phyloP scores from a whole-genome alignment of 306 rosid genomes.

The Erythrophleum fordii region DNA sequence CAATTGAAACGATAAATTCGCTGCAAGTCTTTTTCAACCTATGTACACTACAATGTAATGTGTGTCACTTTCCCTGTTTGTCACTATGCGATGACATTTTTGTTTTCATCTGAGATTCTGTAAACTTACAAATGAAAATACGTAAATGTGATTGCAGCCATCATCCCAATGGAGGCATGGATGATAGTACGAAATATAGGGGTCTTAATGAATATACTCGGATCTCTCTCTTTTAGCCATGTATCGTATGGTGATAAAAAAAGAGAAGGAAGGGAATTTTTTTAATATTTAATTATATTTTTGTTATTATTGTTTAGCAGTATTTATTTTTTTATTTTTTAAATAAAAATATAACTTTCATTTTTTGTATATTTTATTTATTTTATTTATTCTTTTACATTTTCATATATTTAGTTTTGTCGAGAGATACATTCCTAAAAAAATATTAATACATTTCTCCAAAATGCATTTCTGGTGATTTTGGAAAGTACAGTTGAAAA shows the following conservation, averaged over 20 bases:
- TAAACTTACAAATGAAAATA: not conserved
- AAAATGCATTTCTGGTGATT: conserved; percentile 23
- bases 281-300: no score
- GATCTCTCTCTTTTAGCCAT: no score
- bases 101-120: not conserved
- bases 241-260: no score
- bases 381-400: no score
- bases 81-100: not conserved
- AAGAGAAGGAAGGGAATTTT: no score
- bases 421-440: not conserved
- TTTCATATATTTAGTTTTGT: no score
- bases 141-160: conserved; percentile 15
- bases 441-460: not conserved
- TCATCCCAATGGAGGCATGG: not conserved
- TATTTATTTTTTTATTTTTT: conserved; percentile 11
- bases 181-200: not conserved
- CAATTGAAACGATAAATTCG: not conserved
- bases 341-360: no score
- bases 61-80: not conserved
- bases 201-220: not conserved
- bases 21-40: not conserved
- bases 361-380: no score
- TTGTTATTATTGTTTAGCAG: no score
- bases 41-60: not conserved
- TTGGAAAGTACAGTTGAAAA: not conserved